Evolutionary conservation across 257 asterid species (phyloP).

Genomic region (Haberlea rhodopensis): DNA sequence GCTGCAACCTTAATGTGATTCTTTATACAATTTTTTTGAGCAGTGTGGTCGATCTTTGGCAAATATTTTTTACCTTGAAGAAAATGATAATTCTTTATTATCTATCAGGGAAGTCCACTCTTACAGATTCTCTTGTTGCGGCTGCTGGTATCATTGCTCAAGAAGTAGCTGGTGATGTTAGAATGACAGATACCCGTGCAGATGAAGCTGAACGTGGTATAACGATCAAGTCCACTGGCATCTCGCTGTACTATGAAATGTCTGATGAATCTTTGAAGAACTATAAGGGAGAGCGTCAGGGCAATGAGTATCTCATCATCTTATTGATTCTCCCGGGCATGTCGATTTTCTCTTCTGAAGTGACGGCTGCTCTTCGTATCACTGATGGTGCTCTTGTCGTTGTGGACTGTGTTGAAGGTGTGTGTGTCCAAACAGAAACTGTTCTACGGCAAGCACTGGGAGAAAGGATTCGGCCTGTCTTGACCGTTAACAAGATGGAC

Average conservation of each 20-base stretch:
- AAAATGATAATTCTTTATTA: not conserved
- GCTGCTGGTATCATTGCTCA: slow-evolving; percentile 44
- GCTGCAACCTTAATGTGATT: not conserved
- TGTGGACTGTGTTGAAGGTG: slow-evolving; percentile 46
- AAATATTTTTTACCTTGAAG: not conserved
- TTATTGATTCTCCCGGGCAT: slow-evolving; percentile 44
- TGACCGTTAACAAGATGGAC: slow-evolving; percentile 48
- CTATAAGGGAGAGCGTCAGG: slow-evolving; percentile 34
- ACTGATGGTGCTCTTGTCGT: slow-evolving; percentile 48
- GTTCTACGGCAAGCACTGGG: slow-evolving; percentile 47
- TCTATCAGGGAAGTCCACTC: slow-evolving; percentile 40
- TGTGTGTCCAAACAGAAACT: slow-evolving; percentile 39
- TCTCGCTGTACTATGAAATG: slow-evolving; percentile 40
- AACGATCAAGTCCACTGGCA: slow-evolving; percentile 44
- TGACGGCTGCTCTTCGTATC: slow-evolving; percentile 44
- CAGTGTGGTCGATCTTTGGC: not conserved
- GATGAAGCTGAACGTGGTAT: slow-evolving; percentile 51
- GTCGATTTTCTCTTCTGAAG: slow-evolving; percentile 48
- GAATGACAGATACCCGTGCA: slow-evolving; percentile 43
- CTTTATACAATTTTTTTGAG: not conserved
- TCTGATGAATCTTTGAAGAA: slow-evolving; percentile 28
- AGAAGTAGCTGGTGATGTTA: slow-evolving; percentile 37
- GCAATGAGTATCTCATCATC: slow-evolving; percentile 47
- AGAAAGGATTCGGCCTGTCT: slow-evolving; percentile 37
- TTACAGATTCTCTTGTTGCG: slow-evolving; percentile 44